Evolutionary conservation across 108 stramenopile species (phyloP).

Genomic region (Aurantiochytrium sp.): DNA sequence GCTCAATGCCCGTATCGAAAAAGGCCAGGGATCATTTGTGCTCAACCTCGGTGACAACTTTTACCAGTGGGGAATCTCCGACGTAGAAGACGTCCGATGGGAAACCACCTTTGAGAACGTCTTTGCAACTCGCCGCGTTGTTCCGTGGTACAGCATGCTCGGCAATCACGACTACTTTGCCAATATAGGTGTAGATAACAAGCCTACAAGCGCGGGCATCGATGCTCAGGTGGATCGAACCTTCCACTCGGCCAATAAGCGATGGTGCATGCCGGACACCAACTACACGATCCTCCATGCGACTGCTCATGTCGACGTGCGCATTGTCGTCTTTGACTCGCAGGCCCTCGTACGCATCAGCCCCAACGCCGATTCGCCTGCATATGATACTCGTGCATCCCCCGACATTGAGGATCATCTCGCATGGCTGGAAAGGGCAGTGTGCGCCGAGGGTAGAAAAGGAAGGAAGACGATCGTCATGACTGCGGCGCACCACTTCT

Average conservation of each 20-base stretch:
- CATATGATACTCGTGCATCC: not conserved
- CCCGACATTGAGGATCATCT: not conserved
- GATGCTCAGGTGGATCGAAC: not conserved
- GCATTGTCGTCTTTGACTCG: not conserved
- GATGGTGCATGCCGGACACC: not conserved
- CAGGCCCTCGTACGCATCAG: not conserved
- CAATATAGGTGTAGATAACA: not conserved
- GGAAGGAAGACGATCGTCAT: not conserved
- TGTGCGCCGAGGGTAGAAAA: not conserved
- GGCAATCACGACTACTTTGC: constrained; percentile 3
- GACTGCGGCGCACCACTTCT: not conserved
- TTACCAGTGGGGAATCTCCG: not conserved
- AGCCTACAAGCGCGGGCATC: not conserved
- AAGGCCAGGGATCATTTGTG: not conserved
- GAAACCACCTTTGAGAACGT: not conserved
- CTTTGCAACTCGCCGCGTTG: not conserved
- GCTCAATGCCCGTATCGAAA: not conserved
- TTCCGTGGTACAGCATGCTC: constrained; percentile 6
- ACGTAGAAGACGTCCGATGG: not conserved
- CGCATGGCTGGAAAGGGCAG: not conserved
- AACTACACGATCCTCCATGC: not conserved
- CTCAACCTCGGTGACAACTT: constrained; percentile 3
- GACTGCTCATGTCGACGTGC: not conserved
- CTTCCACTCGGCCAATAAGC: not conserved
- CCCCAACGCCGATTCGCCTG: not conserved